Evolutionary conservation across 345 rosid species (phyloP), one percentile per base, ranked within the genome.

Genomic region (Ailanthus altissimus): DNA sequence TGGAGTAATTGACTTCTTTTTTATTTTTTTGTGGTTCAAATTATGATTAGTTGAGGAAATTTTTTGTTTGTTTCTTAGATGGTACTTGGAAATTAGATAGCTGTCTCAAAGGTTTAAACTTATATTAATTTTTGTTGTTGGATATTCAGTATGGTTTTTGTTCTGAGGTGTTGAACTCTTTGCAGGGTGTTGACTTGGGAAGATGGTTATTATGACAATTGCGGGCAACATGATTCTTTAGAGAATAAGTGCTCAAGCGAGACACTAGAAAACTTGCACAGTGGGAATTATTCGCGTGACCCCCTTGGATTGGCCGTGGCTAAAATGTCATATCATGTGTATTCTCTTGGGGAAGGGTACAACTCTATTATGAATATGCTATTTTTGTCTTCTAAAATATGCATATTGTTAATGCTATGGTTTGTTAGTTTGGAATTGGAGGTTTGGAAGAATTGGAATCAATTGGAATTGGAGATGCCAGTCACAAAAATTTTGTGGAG

Each of bases 301-400:
- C 88, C 83, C 43, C 88, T 94, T 66, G 90, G 93, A 36, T 86
- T 93, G 71, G 95, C 97, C 59, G 82, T 94, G 84, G 94, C 97
- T 54, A 91, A 91, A 88, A 91, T 94, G 98, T 89, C 95, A 54
- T 91, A 87, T 83, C 92, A 89, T 62, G 95, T 84, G 23, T 93
- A 90, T 87, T 87, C 97, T 76, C 86, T 93, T 15, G 98, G 98
- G 77, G 94, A 94, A 85, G 97, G 98, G 98, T 94, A 90, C 72
- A 87, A 1, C 75, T 72, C 66, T 59, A 63, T 81, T 60, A 72
- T 71, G 57, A 42, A 78, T 70, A 20, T 75, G 42, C 45, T 61
- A 8, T 71, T 54, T 77, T 36, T 81, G 26, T 70, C 49, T 45
- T 42, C 71, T n/a, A 32, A 32, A 12, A 43, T 49, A 16, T 63